Evolutionary conservation across 768 basidiomycete genomes (phyloP).

Genomic region (Pisolithus tinctorius): DNA sequence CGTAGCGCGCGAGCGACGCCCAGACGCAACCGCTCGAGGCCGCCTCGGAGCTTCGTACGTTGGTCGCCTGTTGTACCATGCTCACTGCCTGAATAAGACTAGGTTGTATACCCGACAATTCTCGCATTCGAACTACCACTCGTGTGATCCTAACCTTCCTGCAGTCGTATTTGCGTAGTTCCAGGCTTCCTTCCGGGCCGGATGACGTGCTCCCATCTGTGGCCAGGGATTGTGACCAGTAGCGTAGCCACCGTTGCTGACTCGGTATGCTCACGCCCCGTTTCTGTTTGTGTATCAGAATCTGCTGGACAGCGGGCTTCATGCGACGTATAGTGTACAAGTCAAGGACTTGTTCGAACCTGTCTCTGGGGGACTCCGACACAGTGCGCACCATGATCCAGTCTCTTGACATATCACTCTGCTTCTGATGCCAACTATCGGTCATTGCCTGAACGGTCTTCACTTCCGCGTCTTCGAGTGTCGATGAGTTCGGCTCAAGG

Average conservation of each 20-base stretch:
- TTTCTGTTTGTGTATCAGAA: slow-evolving; percentile 26
- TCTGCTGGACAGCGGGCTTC: slow-evolving; percentile 33
- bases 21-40: slow-evolving; percentile 42
- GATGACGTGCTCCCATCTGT: slow-evolving; percentile 47
- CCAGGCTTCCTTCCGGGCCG: slow-evolving; percentile 25
- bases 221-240: slow-evolving; percentile 65
- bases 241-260: slow-evolving; percentile 72
- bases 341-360: slow-evolving; percentile 51
- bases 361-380: slow-evolving; percentile 21
- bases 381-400: slow-evolving; percentile 1
- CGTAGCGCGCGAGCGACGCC: slow-evolving; percentile 77
- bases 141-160: slow-evolving; percentile 50
- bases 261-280: slow-evolving; percentile 77
- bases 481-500: neutral
- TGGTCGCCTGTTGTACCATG: slow-evolving; percentile 39
- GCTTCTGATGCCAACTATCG: neutral
- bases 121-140: slow-evolving; percentile 55
- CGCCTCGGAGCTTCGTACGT: slow-evolving; percentile 24
- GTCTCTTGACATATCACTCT: neutral
- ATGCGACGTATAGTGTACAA: slow-evolving; percentile 68
- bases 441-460: neutral
- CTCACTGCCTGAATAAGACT: slow-evolving; percentile 54
- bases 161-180: neutral
- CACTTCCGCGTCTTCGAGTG: neutral
- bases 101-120: slow-evolving; percentile 43